Evolutionary conservation across 1,284 basidiomycete species (phyloP).

Genomic region (Sparassis latifolia): DNA sequence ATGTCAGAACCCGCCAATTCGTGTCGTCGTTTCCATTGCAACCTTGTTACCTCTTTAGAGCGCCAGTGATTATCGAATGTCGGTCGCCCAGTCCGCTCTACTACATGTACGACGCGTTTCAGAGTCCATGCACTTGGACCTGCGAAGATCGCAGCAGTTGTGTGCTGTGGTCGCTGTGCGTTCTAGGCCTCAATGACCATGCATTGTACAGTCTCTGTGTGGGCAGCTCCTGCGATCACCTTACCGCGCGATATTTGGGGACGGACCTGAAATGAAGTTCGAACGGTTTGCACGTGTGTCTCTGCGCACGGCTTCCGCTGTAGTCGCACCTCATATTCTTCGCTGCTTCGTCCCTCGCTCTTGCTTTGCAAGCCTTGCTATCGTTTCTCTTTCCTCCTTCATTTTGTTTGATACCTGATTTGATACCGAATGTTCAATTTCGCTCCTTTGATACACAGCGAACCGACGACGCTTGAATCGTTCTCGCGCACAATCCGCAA

Average conservation of each 20-base stretch:
- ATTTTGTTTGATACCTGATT: constrained; percentile 4
- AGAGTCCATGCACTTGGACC: neutral
- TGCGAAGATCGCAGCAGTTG: neutral
- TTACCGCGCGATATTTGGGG: no score
- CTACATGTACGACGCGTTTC: neutral
- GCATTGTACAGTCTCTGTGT: neutral
- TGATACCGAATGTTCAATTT: constrained; percentile 4
- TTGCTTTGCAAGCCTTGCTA: neutral
- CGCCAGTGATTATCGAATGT: neutral
- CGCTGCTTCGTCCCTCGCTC: neutral
- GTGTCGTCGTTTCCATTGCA: neutral
- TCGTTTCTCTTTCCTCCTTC: constrained; percentile 3
- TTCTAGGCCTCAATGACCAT: neutral
- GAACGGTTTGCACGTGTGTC: neutral
- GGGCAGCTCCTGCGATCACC: no score
- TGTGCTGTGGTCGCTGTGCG: neutral
- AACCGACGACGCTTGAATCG: constrained; percentile 41
- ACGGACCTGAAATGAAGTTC: neutral
- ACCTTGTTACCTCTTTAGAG: neutral
- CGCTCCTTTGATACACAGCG: constrained; percentile 23
- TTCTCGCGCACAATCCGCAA: constrained; percentile 45
- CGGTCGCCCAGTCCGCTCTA: neutral
- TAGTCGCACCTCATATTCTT: neutral
- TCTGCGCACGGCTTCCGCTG: neutral
- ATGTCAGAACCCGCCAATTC: neutral